These are phyloP conservation scores for Magnusiomyces magnusii DNA, from an alignment of 1,139 yeast species.

Conservation along the genomic window DNA sequence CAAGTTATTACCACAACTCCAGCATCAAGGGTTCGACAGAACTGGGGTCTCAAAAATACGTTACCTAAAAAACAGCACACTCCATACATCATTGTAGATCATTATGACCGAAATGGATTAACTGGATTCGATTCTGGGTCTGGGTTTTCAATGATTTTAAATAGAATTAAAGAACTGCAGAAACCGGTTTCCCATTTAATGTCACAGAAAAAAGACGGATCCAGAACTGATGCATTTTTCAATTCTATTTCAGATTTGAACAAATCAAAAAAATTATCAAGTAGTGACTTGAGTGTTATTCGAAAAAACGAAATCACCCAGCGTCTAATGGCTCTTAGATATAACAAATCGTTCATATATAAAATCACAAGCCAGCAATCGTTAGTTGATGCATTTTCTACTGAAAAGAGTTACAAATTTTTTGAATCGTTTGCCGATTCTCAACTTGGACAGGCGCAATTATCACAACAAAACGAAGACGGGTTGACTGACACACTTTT, in stretches of 20 bases:
- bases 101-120: conserved; percentile 43
- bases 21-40: conserved; percentile 42
- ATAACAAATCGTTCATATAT: not conserved
- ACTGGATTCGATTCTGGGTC: conserved; percentile 44
- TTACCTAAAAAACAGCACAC: conserved; percentile 41
- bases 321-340: not conserved
- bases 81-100: conserved; percentile 40
- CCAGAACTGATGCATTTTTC: not conserved
- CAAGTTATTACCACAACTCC: conserved; percentile 48
- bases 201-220: not conserved
- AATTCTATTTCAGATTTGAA: not conserved
- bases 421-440: not conserved
- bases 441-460: not conserved
- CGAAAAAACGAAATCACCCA: not conserved
- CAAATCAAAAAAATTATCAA: not conserved
- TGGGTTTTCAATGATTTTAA: conserved; percentile 41
- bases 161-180: conserved; percentile 44
- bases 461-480: not conserved
- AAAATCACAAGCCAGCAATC: not conserved
- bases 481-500: not conserved
- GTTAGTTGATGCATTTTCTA: not conserved
- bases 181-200: conserved; percentile 28
- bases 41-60: conserved; percentile 48
- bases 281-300: not conserved
- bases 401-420: not conserved